Evolutionary conservation across 108 stramenopile genomes (phyloP).

Genomic region (Pseudonitzschia multiseries): DNA sequence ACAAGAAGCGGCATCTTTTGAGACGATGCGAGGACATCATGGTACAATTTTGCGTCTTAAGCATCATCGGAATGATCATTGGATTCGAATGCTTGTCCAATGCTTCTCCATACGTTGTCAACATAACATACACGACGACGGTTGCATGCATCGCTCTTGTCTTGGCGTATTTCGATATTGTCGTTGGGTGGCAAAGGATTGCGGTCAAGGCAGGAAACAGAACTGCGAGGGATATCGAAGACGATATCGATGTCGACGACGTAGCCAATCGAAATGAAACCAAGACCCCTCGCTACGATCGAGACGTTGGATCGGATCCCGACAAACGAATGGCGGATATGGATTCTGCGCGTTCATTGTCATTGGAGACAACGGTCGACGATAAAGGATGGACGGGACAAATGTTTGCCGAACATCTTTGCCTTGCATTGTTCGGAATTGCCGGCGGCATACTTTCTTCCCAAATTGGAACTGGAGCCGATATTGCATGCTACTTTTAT

Average conservation of each 20-base stretch:
- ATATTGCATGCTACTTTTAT: slow-evolving; percentile 17
- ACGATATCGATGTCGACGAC: not conserved
- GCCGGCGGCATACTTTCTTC: slow-evolving; percentile 15
- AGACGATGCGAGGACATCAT: slow-evolving; percentile 9
- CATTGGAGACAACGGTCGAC: not conserved
- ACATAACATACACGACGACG: slow-evolving; percentile 11
- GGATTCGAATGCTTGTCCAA: not conserved
- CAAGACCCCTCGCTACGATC: no score
- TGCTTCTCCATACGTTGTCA: slow-evolving; percentile 12
- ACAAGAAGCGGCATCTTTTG: slow-evolving; percentile 10
- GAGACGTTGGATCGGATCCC: not conserved
- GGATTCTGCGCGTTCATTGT: not conserved
- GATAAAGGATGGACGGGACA: not conserved
- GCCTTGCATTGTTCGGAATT: slow-evolving; percentile 2
- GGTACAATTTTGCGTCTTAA: not conserved
- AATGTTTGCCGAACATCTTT: not conserved
- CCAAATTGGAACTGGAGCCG: slow-evolving; percentile 24
- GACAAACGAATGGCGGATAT: not conserved
- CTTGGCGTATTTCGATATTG: slow-evolving; percentile 10
- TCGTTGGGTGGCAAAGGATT: not conserved
- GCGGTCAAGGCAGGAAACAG: not conserved
- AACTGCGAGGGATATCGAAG: not conserved
- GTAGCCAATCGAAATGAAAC: no score
- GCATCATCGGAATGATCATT: slow-evolving; percentile 11
- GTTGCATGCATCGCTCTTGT: slow-evolving; percentile 17